Percentiles rank a stretch among this genome's conserved stretches.
Evolutionary conservation across 148 eudicot species (phyloP).

Genomic region (Silene conica): DNA sequence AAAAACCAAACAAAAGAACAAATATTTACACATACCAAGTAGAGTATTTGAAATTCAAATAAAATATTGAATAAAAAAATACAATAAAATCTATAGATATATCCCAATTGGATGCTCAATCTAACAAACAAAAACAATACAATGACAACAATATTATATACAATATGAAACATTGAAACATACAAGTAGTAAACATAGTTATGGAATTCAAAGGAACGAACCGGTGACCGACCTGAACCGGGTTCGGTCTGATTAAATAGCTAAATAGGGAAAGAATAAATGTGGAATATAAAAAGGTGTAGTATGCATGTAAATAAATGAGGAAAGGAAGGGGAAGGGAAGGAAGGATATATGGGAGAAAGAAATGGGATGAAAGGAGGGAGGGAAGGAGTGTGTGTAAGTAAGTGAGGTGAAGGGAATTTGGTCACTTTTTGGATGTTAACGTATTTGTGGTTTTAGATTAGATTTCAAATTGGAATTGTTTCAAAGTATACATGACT

Average conservation of each 20-base stretch:
- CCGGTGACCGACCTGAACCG: background rate
- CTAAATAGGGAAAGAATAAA: too few species aligned
- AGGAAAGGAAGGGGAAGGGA: too few species aligned
- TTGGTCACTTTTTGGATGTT: conserved; percentile 44
- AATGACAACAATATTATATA: background rate
- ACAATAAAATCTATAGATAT: background rate
- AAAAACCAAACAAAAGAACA: background rate
- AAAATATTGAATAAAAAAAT: background rate
- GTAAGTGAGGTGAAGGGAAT: conserved; percentile 43
- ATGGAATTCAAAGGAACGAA: too few species aligned
- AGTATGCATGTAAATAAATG: too few species aligned
- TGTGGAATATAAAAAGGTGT: too few species aligned
- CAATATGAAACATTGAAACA: too few species aligned
- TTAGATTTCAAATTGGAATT: conserved; percentile 19
- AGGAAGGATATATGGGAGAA: too few species aligned
- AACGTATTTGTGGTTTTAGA: background rate
- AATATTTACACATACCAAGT: background rate
- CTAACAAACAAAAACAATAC: background rate
- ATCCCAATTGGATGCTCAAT: background rate
- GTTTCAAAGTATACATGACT: background rate
- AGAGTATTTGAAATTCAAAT: background rate
- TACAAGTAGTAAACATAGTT: too few species aligned
- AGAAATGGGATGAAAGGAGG: too few species aligned
- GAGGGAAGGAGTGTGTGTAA: conserved; percentile 1
- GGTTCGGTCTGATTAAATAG: too few species aligned